A percentile compares a stretch with the other conserved stretches of the same genome.
These are phyloP conservation scores for Brasenia schreberi DNA, from an alignment of 164 flowering plant genomes.

Conservation along the genomic window DNA sequence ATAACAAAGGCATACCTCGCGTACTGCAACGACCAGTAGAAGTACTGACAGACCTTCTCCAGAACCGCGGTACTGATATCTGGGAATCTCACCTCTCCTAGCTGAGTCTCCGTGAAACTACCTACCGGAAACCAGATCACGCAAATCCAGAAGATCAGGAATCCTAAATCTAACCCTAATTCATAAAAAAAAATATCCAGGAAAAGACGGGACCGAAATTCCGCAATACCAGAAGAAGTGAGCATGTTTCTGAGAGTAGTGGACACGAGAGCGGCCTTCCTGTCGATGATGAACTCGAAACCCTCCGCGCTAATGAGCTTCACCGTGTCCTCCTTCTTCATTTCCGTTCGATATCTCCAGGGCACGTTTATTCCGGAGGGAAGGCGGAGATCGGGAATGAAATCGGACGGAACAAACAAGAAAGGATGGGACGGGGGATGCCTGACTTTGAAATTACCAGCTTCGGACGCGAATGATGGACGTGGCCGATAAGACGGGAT, in stretches of 20 bases:
- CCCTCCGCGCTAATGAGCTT: slow-evolving; percentile 94
- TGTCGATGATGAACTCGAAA: slow-evolving; percentile 81
- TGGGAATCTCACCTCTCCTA: slow-evolving; percentile 75
- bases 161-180: slow-evolving; percentile 4
- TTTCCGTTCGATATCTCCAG: slow-evolving; percentile 9
- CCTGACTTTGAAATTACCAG: background rate
- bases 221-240: slow-evolving; percentile 69
- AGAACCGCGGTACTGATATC: slow-evolving; percentile 84
- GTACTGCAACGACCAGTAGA: slow-evolving; percentile 87
- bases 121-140: slow-evolving; percentile 24
- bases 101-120: slow-evolving; percentile 66
- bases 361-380: background rate
- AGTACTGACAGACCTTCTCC: slow-evolving; percentile 96
- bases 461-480: background rate
- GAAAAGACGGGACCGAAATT: background rate
- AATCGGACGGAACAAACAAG: background rate
- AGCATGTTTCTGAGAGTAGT: slow-evolving; percentile 98
- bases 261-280: slow-evolving; percentile 95
- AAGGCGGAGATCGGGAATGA: background rate
- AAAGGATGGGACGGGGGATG: background rate
- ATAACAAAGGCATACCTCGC: slow-evolving; percentile 34
- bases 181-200: background rate
- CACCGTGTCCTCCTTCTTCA: slow-evolving; percentile 87
- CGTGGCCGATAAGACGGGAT: background rate
- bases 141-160: slow-evolving; percentile 1